phyloP scores from a whole-genome alignment of 345 rosid species.

The Murraya paniculata region DNA sequence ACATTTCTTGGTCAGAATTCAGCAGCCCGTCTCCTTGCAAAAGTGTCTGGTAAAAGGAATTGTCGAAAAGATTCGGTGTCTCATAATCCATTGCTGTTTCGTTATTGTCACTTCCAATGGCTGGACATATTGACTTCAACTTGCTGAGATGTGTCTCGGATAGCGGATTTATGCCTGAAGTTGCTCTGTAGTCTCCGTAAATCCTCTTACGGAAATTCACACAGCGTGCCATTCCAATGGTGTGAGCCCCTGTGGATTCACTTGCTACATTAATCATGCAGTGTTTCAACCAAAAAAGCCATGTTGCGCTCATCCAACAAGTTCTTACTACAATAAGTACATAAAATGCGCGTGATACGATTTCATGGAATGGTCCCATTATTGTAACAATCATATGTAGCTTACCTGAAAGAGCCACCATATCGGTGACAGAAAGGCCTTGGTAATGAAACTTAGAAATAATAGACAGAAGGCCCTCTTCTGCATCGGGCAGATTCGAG shows the following conservation, averaged over 20 bases:
- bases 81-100: constrained; percentile 62
- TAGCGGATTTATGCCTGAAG: constrained; percentile 35
- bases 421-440: constrained; percentile 80
- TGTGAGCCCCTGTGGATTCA: constrained; percentile 65
- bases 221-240: constrained; percentile 86
- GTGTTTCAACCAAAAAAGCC: neutral
- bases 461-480: constrained; percentile 56
- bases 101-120: constrained; percentile 47
- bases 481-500: constrained; percentile 56
- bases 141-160: constrained; percentile 38
- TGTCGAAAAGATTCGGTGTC: constrained; percentile 76
- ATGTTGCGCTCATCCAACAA: too few relatives aligned
- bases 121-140: constrained; percentile 60
- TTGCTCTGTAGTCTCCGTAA: constrained; percentile 51
- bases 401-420: constrained; percentile 83
- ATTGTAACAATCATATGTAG: neutral
- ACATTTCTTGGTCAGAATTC: constrained; percentile 83
- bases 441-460: constrained; percentile 61
- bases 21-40: constrained; percentile 66
- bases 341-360: too few relatives aligned
- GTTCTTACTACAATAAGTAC: too few relatives aligned
- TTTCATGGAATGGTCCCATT: too few relatives aligned
- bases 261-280: neutral
- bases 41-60: constrained; percentile 54
- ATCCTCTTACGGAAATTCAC: constrained; percentile 57